Evolutionary conservation across 768 basidiomycete species (phyloP).

Genomic region (Tulasnella sp.): DNA sequence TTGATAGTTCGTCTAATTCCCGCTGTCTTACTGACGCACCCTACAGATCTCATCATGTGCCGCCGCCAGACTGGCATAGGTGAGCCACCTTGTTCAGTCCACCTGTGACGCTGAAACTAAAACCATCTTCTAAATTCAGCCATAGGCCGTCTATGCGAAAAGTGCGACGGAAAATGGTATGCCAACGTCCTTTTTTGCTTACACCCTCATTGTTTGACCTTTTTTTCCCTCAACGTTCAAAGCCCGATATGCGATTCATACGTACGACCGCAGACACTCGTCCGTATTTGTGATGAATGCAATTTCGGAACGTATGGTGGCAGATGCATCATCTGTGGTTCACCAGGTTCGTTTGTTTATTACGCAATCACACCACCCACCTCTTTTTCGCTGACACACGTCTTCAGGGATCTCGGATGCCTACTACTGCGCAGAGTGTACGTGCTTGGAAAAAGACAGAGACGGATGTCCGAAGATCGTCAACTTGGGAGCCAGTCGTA

Average conservation of each 20-base stretch:
- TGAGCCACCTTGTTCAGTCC: slow-evolving; percentile 27
- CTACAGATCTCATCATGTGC: slow-evolving; percentile 91
- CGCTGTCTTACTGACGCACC: neutral
- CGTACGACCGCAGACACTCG: slow-evolving; percentile 94
- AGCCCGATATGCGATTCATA: slow-evolving; percentile 99
- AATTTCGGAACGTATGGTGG: slow-evolving; percentile 98
- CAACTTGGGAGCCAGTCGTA: slow-evolving; percentile 87
- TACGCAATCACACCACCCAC: neutral
- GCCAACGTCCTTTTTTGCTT: too few species aligned
- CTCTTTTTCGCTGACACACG: neutral
- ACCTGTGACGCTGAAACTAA: slow-evolving; percentile 2
- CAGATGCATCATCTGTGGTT: slow-evolving; percentile 93
- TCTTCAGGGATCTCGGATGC: slow-evolving; percentile 87
- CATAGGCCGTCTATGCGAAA: slow-evolving; percentile 95
- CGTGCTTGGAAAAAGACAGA: slow-evolving; percentile 90
- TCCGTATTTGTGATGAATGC: slow-evolving; percentile 98
- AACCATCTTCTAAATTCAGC: slow-evolving; percentile 36
- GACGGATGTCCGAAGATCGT: slow-evolving; percentile 99
- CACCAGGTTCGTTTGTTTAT: slow-evolving; percentile 54
- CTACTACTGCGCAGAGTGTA: slow-evolving; percentile 97
- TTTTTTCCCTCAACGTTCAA: neutral
- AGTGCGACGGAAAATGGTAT: slow-evolving; percentile 99
- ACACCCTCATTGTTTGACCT: neutral
- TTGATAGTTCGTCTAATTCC: neutral
- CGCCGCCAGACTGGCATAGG: slow-evolving; percentile 95